Evolutionary conservation across 2,329 filamentous ascomycete species (phyloP).

Genomic region (Ophiostoma ips): DNA sequence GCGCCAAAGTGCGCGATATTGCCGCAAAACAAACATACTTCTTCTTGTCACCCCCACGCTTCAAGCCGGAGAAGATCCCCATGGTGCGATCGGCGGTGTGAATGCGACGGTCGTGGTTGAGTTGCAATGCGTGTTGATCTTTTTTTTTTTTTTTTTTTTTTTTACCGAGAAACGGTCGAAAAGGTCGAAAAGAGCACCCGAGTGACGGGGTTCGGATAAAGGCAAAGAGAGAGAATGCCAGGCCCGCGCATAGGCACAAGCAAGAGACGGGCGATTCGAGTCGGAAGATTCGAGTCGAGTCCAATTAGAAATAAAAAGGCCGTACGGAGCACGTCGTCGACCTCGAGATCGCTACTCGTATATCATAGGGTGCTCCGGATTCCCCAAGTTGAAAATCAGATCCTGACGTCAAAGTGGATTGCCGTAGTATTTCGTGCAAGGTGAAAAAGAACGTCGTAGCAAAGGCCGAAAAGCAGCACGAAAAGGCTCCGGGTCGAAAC

Average conservation of each 20-base stretch:
- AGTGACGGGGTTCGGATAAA: no score
- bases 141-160: background rate
- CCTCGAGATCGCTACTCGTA: background rate
- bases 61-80: conserved; percentile 47
- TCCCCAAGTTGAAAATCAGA: background rate
- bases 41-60: conserved; percentile 41
- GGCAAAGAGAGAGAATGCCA: no score
- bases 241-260: no score
- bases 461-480: background rate
- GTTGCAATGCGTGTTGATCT: no score
- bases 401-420: background rate
- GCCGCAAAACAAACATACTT: conserved; percentile 35
- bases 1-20: no score
- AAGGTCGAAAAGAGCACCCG: background rate
- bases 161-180: background rate
- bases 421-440: background rate
- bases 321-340: background rate
- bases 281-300: background rate
- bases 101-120: background rate
- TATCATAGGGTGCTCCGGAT: background rate
- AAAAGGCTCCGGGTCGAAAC: no score
- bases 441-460: background rate
- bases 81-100: conserved; percentile 21
- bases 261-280: no score
- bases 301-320: no score